phyloP scores from a whole-genome alignment of 2,329 filamentous ascomycete species.

The Colletotrichum paranaense region DNA sequence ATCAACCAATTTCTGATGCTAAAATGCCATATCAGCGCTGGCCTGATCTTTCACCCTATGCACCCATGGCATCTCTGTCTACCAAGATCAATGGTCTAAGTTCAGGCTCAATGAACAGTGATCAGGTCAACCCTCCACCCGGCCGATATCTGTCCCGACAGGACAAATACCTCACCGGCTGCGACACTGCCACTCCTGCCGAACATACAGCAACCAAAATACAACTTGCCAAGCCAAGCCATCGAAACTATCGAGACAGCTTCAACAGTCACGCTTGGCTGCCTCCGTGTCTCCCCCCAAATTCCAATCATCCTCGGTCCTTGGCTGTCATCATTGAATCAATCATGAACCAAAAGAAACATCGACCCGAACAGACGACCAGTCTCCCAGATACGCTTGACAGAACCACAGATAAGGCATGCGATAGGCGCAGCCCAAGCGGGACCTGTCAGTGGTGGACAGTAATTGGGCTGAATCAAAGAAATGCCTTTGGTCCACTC shows the following conservation, averaged over 20 bases:
- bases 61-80: too few relatives aligned
- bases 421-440: conserved; percentile 8
- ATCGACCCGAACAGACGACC: not conserved
- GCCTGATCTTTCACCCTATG: not conserved
- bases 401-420: conserved; percentile 29
- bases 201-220: not conserved
- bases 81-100: too few relatives aligned
- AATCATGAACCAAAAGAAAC: not conserved
- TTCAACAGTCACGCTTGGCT: not conserved
- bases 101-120: not conserved
- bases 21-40: conserved; percentile 3
- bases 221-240: conserved; percentile 24
- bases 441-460: conserved; percentile 28
- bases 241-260: conserved; percentile 23
- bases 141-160: not conserved
- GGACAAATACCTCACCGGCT: conserved; percentile 4
- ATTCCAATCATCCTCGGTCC: not conserved
- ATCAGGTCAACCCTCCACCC: not conserved
- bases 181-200: conserved; percentile 22
- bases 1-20: not conserved
- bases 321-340: conserved; percentile 1
- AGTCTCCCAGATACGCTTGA: not conserved
- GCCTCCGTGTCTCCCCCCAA: not conserved
- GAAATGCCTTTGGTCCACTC: conserved; percentile 36
- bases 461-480: conserved; percentile 38